These are phyloP conservation scores for Rubus idaeus DNA, from an alignment of 306 rosid species.

Conservation along the genomic window DNA sequence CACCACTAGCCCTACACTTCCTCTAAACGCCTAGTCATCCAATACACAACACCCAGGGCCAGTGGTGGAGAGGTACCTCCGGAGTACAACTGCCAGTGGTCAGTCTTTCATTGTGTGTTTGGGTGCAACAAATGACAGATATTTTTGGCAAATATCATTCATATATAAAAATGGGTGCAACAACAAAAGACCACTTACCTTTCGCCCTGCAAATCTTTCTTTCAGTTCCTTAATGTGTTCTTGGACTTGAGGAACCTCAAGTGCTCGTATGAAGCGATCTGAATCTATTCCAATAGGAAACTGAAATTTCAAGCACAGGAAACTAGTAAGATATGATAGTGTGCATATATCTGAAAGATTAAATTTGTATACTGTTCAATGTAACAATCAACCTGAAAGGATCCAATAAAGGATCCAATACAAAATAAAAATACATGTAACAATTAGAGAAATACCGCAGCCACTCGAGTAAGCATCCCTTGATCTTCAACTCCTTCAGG, in stretches of 20 bases:
- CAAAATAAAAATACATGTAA: neutral
- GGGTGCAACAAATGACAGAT: neutral
- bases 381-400: constrained; percentile 4
- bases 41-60: neutral
- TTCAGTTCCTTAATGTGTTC: constrained; percentile 61
- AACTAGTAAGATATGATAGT: constrained; percentile 21
- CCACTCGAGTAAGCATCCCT: constrained; percentile 85
- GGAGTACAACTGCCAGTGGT: neutral
- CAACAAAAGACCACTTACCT: constrained; percentile 43
- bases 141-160: neutral
- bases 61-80: neutral
- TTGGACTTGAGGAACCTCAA: constrained; percentile 52
- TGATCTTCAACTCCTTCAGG: constrained; percentile 94
- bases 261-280: constrained; percentile 69
- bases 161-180: constrained; percentile 4
- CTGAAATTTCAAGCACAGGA: constrained; percentile 46
- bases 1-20: neutral
- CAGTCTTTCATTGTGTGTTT: too few species aligned
- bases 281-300: constrained; percentile 94
- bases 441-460: constrained; percentile 50
- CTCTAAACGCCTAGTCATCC: too few species aligned
- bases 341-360: neutral
- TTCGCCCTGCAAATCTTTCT: constrained; percentile 79
- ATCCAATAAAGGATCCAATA: too few species aligned
- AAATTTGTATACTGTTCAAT: constrained; percentile 10